Percentiles rank a stretch among this genome's conserved stretches.
Conservation (phyloP, 495 filamentous ascomycete genomes). For the Astrothelium subdiscretum region DNA sequence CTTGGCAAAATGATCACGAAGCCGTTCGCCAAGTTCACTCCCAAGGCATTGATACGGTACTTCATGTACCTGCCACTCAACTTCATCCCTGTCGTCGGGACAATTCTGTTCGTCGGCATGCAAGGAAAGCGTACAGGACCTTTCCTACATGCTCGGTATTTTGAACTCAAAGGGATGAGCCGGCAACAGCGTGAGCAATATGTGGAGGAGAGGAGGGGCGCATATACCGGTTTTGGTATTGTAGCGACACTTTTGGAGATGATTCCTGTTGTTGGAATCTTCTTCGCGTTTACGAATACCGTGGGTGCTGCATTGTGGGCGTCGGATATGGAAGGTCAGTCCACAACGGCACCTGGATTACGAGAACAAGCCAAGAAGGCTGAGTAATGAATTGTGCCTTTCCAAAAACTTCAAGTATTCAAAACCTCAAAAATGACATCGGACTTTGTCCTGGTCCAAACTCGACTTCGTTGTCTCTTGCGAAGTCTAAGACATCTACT, state of each 20-base stretch:
- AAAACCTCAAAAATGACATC: not conserved
- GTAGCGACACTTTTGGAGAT: conserved; percentile 69
- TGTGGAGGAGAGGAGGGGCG: conserved; percentile 48
- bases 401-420: not conserved
- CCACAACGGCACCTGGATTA: conserved; percentile 41
- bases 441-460: not conserved
- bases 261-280: conserved; percentile 67
- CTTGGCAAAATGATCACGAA: conserved; percentile 61
- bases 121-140: conserved; percentile 54
- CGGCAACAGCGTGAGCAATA: conserved; percentile 48
- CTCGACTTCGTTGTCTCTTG: not conserved
- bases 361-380: conserved; percentile 44
- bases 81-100: conserved; percentile 82
- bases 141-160: conserved; percentile 52
- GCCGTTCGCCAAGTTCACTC: conserved; percentile 56
- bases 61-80: conserved; percentile 78
- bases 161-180: conserved; percentile 79
- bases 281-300: conserved; percentile 83
- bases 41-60: conserved; percentile 55
- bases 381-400: conserved; percentile 17
- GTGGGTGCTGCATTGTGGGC: conserved; percentile 93
- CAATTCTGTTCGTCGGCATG: conserved; percentile 61
- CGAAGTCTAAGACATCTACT: not conserved
- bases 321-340: conserved; percentile 66
- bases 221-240: conserved; percentile 71